A percentile compares a stretch with the other conserved stretches of the same genome.
Conservation (phyloP, 2,329 filamentous ascomycete species). For the Fusarium oxysporum region DNA sequence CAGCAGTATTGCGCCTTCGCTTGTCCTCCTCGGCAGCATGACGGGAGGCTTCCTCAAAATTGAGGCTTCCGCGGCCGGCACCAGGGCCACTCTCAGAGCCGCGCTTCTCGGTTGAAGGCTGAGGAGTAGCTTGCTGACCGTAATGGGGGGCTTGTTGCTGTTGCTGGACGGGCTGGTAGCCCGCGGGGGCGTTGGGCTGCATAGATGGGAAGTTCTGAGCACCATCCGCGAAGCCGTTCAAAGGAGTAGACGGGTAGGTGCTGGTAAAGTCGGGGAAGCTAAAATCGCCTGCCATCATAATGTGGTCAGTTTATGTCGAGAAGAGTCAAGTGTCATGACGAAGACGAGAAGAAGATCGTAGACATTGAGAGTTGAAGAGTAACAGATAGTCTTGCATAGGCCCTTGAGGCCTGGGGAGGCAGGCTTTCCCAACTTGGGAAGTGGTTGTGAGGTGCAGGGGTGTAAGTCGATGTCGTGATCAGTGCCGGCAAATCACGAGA, state of each 20-base stretch:
- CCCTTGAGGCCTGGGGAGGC: slow-evolving; percentile 35
- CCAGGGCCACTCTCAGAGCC: slow-evolving; percentile 57
- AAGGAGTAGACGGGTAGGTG: slow-evolving; percentile 62
- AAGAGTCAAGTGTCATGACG: slow-evolving; percentile 40
- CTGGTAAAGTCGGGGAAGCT: slow-evolving; percentile 66
- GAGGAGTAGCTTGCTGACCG: slow-evolving; percentile 46
- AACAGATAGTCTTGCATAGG: slow-evolving; percentile 37
- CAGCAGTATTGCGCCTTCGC: slow-evolving; percentile 87
- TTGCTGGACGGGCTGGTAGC: slow-evolving; percentile 57
- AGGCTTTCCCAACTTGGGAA: slow-evolving; percentile 45
- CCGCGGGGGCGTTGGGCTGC: slow-evolving; percentile 63
- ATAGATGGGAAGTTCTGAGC: slow-evolving; percentile 61
- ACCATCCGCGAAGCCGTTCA: slow-evolving; percentile 55
- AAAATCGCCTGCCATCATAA: slow-evolving; percentile 67
- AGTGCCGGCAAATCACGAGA: slow-evolving; percentile 63
- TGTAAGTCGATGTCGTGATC: slow-evolving; percentile 45
- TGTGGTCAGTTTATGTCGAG: slow-evolving; percentile 44
- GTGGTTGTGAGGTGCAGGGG: slow-evolving; percentile 41
- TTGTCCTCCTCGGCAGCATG: slow-evolving; percentile 89
- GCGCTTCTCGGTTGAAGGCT: slow-evolving; percentile 56
- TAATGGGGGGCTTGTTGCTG: slow-evolving; percentile 44
- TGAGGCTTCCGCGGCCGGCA: slow-evolving; percentile 58
- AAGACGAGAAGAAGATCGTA: slow-evolving; percentile 27
- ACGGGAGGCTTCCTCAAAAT: slow-evolving; percentile 77
- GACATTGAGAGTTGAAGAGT: slow-evolving; percentile 35